A percentile compares a stretch with the other conserved stretches of the same genome.
phyloP scores from a whole-genome alignment of 192 early-diverging fungal genomes.

The Podila epicladia region DNA sequence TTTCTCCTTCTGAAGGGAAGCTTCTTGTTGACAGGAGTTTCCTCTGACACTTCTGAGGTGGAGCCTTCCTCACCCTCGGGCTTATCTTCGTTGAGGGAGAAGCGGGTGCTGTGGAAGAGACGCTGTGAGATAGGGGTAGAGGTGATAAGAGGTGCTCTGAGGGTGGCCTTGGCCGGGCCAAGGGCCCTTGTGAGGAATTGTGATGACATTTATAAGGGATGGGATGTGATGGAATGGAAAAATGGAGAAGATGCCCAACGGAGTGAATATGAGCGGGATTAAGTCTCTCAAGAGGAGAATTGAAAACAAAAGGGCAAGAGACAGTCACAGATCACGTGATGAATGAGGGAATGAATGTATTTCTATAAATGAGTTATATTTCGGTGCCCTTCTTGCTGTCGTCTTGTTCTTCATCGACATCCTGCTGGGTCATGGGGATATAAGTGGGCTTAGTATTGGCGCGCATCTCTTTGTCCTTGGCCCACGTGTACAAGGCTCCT shows the following conservation, averaged over 20 bases:
- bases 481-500: slow-evolving; percentile 49
- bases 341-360: no score
- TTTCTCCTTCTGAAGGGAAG: slow-evolving; percentile 43
- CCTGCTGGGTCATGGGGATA: slow-evolving; percentile 48
- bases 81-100: slow-evolving; percentile 15
- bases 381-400: slow-evolving; percentile 7
- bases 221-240: neutral
- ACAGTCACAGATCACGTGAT: no score
- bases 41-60: slow-evolving; percentile 4
- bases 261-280: no score
- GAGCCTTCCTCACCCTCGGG: slow-evolving; percentile 1
- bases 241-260: neutral
- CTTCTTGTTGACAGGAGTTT: slow-evolving; percentile 7
- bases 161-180: slow-evolving; percentile 24
- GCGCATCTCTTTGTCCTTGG: slow-evolving; percentile 50
- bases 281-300: no score
- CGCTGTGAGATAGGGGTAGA: slow-evolving; percentile 17
- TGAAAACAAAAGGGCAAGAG: no score
- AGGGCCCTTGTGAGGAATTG: slow-evolving; percentile 26
- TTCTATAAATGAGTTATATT: neutral
- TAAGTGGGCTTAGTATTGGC: slow-evolving; percentile 41
- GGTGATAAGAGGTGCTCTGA: slow-evolving; percentile 17
- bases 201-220: slow-evolving; percentile 2
- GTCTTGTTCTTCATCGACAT: slow-evolving; percentile 5
- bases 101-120: slow-evolving; percentile 24